Conservation (phyloP, 208 protist genomes). For the Willaertia magna region DNA sequence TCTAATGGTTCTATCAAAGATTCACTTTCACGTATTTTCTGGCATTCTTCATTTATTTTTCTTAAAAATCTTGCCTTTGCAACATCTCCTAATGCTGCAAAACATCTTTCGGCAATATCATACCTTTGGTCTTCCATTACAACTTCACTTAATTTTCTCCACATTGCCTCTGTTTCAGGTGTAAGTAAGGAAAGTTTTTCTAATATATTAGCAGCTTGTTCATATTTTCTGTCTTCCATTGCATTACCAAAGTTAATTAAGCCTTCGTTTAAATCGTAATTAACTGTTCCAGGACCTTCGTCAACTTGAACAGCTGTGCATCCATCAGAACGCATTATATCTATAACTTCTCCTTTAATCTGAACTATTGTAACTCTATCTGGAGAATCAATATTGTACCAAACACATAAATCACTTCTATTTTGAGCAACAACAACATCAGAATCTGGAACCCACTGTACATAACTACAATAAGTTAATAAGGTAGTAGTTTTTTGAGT, state of each 20-base stretch:
- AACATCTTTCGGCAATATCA: constrained; percentile 82
- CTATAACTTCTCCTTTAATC: constrained; percentile 89
- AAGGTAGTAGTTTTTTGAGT: constrained; percentile 68
- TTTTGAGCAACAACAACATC: constrained; percentile 95
- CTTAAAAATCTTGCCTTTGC: constrained; percentile 72
- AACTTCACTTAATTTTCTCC: constrained; percentile 62
- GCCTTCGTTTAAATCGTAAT: constrained; percentile 83
- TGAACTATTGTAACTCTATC: constrained; percentile 80
- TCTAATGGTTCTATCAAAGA: background rate
- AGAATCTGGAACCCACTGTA: constrained; percentile 91
- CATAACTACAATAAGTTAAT: constrained; percentile 86
- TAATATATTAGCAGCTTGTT: constrained; percentile 70
- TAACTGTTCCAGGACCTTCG: constrained; percentile 79
- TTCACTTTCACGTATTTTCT: constrained; percentile 31
- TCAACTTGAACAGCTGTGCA: constrained; percentile 91
- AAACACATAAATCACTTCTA: constrained; percentile 84
- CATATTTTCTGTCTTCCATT: constrained; percentile 77
- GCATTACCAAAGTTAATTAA: constrained; percentile 88
- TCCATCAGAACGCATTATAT: constrained; percentile 78
- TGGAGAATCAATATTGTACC: constrained; percentile 86
- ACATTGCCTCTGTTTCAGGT: constrained; percentile 84
- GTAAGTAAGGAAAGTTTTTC: constrained; percentile 53
- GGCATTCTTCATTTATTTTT: constrained; percentile 62
- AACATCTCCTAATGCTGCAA: constrained; percentile 79
- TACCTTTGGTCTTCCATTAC: constrained; percentile 69